Base-by-base conservation (phyloP, 176 grass and related monocot genomes). In the Pontederia paniculata region DNA sequence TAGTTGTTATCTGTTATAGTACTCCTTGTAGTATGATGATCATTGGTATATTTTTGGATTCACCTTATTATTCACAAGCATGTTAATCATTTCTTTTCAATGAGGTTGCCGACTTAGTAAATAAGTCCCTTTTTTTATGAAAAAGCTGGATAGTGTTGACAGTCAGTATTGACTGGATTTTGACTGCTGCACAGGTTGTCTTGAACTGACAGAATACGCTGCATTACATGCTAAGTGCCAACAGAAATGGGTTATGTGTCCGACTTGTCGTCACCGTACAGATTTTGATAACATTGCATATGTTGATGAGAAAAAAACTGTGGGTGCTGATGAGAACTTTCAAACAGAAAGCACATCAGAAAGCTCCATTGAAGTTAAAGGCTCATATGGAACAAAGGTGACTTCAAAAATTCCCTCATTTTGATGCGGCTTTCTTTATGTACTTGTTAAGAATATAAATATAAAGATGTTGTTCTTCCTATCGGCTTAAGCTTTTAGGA, bases 351-450 rank as follows among this genome's bases (percentile, higher is more conserved):
- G 69, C 73, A 71, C 62, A 59, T 55, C 71, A 83, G 85, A 89
- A 70, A 79, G 56, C 14, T 54, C 60, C 74, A 82, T 96, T 70
- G 45, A 64, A 60, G 77, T 89, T 28, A 69, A 80, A 84, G 91
- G 91, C 14, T 96, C 91, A 49, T 96, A 96, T 55, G 85, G 91
- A 70, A 96, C 85, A 68, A 96, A 96, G 85, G 85, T 95, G 50
- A 31, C 25, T 31, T 31, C 2, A 31, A 5, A 71, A n/a, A 21
- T 74, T 80, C 44, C 23, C 21, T 63, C 60, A 63, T 48, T 47
- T 13, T 22, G 14, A 22, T 48, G 14, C 25, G 5, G 25, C 25
- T 31, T 31, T 31, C 25, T 31, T 31, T 31, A 2, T 31, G 25
- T 31, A 5, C 25, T 31, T 5, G 25, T 31, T n/a, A n/a, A n/a